phyloP scores from a whole-genome alignment of 202 grass and related monocot species.

The Bolboschoenoplectus hybrid region DNA sequence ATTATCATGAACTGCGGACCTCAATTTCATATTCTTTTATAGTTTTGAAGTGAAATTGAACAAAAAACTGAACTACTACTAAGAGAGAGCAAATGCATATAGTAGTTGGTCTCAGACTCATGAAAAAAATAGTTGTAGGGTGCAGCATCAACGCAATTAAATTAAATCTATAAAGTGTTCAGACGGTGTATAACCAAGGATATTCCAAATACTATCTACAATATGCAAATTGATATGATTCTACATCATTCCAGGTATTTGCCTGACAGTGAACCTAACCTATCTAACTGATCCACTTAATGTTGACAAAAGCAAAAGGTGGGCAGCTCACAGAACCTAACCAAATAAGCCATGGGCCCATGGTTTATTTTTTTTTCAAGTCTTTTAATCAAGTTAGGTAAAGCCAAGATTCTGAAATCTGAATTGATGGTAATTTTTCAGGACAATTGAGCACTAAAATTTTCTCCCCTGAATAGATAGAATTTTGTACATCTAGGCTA shows the following conservation, averaged over 20 bases:
- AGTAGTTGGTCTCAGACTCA: background rate
- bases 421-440: background rate
- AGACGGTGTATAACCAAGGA: background rate
- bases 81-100: background rate
- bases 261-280: conserved; percentile 6
- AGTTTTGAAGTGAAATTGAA: background rate
- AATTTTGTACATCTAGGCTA: background rate
- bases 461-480: no score
- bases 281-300: background rate
- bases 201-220: background rate
- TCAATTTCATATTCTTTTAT: background rate
- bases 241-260: background rate
- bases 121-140: background rate
- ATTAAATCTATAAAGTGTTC: background rate
- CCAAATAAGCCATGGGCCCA: background rate
- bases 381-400: background rate
- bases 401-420: background rate
- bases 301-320: conserved; percentile 16
- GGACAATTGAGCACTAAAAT: background rate
- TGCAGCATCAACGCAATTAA: background rate
- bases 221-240: conserved; percentile 27
- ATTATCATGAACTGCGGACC: background rate
- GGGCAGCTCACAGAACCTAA: conserved; percentile 4
- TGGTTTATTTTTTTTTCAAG: background rate
- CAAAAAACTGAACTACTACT: background rate